A percentile compares a stretch with the other conserved stretches of the same genome.
phyloP scores from a whole-genome alignment of 31 red algal species.

The Asparagopsis taxiformis region DNA sequence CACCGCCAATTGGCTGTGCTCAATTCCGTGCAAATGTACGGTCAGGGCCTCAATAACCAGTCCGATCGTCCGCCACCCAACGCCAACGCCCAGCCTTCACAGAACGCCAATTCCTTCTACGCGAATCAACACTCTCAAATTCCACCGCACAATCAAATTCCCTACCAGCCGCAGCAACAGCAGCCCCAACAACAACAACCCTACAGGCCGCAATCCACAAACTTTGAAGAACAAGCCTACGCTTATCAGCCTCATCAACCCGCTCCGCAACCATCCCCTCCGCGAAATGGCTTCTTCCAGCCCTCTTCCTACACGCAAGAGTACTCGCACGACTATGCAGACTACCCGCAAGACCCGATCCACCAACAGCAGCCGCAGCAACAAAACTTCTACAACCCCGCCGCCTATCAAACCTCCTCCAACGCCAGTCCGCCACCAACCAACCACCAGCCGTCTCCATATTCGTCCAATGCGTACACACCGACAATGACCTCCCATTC shows the following conservation, averaged over 20 bases:
- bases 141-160: neutral
- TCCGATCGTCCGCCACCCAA: neutral
- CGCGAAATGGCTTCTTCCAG: neutral
- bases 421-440: too few species aligned
- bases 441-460: too few species aligned
- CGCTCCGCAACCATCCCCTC: neutral
- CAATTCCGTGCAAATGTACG: too few species aligned
- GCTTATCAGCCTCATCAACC: neutral
- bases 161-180: conserved; percentile 4
- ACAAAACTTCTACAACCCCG: neutral
- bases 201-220: neutral
- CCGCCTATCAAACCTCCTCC: too few species aligned
- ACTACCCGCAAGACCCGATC: neutral
- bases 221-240: neutral
- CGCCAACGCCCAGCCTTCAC: too few species aligned
- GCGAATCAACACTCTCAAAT: neutral
- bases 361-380: neutral
- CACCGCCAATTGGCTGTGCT: too few species aligned
- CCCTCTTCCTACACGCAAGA: conserved; percentile 4
- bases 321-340: too few species aligned
- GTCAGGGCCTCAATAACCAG: neutral
- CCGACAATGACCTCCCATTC: too few species aligned
- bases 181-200: neutral
- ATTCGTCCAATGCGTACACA: too few species aligned
- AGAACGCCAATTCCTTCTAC: neutral